A percentile compares a stretch with the other conserved stretches of the same genome.
These are phyloP conservation scores for Leptodermis oblonga DNA, from an alignment of 257 asterid genomes.

Conservation along the genomic window DNA sequence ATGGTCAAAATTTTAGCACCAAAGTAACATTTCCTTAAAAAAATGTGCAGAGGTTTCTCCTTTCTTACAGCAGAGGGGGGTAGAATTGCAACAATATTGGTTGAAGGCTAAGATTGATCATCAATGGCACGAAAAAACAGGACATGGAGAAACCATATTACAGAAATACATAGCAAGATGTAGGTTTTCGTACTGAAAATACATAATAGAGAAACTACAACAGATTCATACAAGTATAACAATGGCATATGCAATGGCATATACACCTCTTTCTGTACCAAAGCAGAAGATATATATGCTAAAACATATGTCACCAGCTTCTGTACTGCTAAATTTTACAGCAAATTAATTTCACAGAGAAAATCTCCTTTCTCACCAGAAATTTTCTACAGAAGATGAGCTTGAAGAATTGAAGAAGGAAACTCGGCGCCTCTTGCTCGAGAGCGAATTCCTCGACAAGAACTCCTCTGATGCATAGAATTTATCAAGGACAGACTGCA, in stretches of 20 bases:
- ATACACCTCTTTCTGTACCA: conserved; percentile 42
- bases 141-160: not conserved
- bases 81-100: not conserved
- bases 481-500: conserved; percentile 70
- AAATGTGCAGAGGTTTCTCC: not conserved
- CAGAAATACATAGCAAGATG: not conserved
- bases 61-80: not conserved
- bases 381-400: conserved; percentile 43
- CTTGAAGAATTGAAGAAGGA: conserved; percentile 42
- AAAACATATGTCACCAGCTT: conserved; percentile 46
- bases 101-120: not conserved
- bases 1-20: not conserved
- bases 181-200: not conserved
- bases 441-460: conserved; percentile 43
- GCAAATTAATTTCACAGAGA: not conserved
- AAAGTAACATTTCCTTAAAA: not conserved
- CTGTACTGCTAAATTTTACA: conserved; percentile 14
- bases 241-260: conserved; percentile 64
- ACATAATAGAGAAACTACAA: conserved; percentile 15
- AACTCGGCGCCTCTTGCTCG: conserved; percentile 61
- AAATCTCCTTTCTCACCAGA: conserved; percentile 44
- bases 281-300: conserved; percentile 56
- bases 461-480: conserved; percentile 80
- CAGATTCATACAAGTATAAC: conserved; percentile 18
- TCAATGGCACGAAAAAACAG: not conserved